phyloP scores from a whole-genome alignment of 345 rosid genomes.

The Brassica juncea region DNA sequence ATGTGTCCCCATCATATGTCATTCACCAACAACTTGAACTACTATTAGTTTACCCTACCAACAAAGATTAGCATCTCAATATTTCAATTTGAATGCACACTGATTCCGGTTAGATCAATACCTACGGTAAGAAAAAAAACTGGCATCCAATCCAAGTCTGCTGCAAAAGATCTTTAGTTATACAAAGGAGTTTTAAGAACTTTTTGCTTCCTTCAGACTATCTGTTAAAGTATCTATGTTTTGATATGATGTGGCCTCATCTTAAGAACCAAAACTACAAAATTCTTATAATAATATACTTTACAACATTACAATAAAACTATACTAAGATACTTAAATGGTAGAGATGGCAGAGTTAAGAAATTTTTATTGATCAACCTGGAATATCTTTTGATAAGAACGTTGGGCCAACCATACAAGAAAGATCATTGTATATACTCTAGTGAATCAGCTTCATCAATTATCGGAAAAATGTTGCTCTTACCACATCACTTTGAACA shows the following conservation, averaged over 20 bases:
- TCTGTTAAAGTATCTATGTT: not conserved
- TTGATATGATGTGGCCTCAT: not conserved
- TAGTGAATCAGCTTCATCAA: slow-evolving; percentile 11
- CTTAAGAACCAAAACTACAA: not conserved
- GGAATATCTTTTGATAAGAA: not conserved
- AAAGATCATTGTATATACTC: not conserved
- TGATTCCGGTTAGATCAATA: not conserved
- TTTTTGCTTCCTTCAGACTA: not conserved
- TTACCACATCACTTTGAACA: not conserved
- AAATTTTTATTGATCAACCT: not conserved
- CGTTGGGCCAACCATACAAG: slow-evolving; percentile 8
- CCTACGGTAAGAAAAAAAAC: not conserved
- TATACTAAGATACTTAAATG: not conserved
- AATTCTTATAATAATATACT: not conserved
- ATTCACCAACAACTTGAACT: not conserved
- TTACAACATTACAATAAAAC: not conserved
- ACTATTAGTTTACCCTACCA: not conserved
- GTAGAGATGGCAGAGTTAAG: not conserved
- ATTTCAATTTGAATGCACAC: not conserved
- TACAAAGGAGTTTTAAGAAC: not conserved
- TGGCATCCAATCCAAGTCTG: not conserved
- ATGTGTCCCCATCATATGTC: not conserved
- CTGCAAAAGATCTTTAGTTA: not conserved
- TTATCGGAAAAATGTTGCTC: slow-evolving; percentile 11
- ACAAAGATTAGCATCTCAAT: not conserved